Base-by-base conservation (phyloP, 495 filamentous ascomycete genomes). In the Aspergillus baeticus region DNA sequence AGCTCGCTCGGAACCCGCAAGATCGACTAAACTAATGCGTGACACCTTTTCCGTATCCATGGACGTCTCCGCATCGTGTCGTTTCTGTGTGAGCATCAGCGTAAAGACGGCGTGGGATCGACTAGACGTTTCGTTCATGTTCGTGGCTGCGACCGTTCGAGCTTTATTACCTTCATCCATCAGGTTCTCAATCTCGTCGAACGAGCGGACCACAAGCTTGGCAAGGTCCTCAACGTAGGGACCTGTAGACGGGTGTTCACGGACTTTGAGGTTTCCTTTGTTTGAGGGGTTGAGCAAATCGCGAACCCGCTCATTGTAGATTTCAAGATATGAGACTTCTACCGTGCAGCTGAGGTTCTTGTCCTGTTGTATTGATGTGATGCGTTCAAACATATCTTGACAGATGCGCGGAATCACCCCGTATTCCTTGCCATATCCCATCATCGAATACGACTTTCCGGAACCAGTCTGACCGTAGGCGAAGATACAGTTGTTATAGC, bases 131-230 rank as follows among this genome's bases (percentile, higher is more conserved):
- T 98, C 94, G 78, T 99, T 99, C 94, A 98, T 98, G 79, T 97
- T 99, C 35, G 95, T 99, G 5, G 95, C 95, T 4, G 95, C 95
- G 35, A 99, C 95, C 17, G 95, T 99, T 77, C 95, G 80, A 6
- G 95, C 95, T 69, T 98, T 98, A 75, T 98, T 98, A 61, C 95
- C 95, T 73, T 98, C 94, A 72, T 98, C 95, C 95, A 99, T 98
- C 64, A 99, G 77, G 64, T 96, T 84, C 65, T 98, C 94, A 63
- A 98, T 98, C 69, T 98, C 94, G 43, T 86, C 81, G 67, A 98
- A 98, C 18, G 91, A 93, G 50, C 91, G 84, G n/a, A 99, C 94
- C n/a, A 95, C 91, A 36, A 99, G 72, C 64, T 97, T 99, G 41
- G 94, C 92, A 61, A 99, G 77, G 75, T 99, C 94, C 69, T 99